Evolutionary conservation across 164 flowering plant genomes (phyloP).

Genomic region (Vitis cinerea): DNA sequence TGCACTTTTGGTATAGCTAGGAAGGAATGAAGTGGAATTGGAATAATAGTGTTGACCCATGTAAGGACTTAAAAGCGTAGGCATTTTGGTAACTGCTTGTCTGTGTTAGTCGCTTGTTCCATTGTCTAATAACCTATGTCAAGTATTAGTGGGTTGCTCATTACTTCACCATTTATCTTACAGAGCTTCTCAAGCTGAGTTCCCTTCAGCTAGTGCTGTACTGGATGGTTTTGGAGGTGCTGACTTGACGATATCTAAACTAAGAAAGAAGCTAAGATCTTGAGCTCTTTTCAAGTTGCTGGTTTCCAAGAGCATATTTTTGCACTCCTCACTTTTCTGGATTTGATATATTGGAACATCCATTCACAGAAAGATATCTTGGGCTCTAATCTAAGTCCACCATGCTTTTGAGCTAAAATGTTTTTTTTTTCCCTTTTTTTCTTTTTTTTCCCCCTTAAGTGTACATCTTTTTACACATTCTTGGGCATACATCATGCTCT

Average conservation of each 20-base stretch:
- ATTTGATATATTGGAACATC: background rate
- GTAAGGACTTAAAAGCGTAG: no score
- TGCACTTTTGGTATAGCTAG: no score
- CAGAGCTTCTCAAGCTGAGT: conserved; percentile 84
- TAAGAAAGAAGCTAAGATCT: conserved; percentile 27
- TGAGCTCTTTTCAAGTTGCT: conserved; percentile 2
- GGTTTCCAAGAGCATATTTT: background rate
- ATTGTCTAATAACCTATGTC: background rate
- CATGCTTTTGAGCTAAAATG: no score
- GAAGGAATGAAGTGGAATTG: no score
- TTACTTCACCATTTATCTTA: background rate
- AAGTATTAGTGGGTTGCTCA: background rate
- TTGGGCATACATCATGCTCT: no score
- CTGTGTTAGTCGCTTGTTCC: background rate
- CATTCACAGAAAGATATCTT: background rate
- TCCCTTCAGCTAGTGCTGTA: conserved; percentile 63
- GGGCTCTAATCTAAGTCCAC: no score
- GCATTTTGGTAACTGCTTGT: no score
- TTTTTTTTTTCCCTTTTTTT: no score
- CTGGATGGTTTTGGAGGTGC: conserved; percentile 91
- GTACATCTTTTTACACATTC: no score
- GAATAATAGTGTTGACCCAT: no score
- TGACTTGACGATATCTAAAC: conserved; percentile 68
- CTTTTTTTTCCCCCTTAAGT: no score
- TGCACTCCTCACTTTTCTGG: background rate